These are phyloP conservation scores for Panaeolus papilionaceus DNA, from an alignment of 768 basidiomycete genomes.

Conservation along the genomic window DNA sequence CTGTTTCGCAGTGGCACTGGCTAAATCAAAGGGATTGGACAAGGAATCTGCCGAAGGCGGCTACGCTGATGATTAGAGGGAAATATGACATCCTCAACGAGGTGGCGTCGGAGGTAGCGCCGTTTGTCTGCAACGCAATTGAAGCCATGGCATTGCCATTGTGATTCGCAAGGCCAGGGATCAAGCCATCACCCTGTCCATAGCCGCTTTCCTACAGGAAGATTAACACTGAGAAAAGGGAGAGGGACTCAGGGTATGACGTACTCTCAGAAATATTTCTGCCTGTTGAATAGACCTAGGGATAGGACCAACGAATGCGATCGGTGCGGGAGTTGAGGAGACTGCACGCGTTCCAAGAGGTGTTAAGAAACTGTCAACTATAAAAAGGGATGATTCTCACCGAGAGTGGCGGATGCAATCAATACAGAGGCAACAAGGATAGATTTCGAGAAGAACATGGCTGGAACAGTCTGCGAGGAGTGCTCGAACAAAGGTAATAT, in stretches of 20 bases:
- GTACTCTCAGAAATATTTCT: background rate
- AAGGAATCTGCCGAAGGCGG: slow-evolving; percentile 1
- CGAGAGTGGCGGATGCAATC: background rate
- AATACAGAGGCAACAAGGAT: background rate
- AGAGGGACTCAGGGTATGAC: background rate
- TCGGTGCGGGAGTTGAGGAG: background rate
- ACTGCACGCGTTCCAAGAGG: background rate
- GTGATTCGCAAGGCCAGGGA: background rate
- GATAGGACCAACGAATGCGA: background rate
- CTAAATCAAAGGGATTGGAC: background rate
- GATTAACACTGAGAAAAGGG: background rate
- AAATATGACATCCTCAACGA: background rate
- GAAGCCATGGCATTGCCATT: background rate
- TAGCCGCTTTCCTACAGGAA: background rate
- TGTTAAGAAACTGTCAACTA: background rate
- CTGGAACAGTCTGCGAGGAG: background rate
- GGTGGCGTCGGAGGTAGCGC: background rate
- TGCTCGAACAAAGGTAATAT: no score
- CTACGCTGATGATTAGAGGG: background rate
- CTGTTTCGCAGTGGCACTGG: background rate
- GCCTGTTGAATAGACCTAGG: background rate
- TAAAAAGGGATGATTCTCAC: background rate
- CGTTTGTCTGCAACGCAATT: background rate
- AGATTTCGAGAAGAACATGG: slow-evolving; percentile 7
- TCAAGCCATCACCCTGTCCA: no score